These are phyloP conservation scores for Fusarium guadeloupense DNA, from an alignment of 2,329 filamentous ascomycete species.

Conservation along the genomic window DNA sequence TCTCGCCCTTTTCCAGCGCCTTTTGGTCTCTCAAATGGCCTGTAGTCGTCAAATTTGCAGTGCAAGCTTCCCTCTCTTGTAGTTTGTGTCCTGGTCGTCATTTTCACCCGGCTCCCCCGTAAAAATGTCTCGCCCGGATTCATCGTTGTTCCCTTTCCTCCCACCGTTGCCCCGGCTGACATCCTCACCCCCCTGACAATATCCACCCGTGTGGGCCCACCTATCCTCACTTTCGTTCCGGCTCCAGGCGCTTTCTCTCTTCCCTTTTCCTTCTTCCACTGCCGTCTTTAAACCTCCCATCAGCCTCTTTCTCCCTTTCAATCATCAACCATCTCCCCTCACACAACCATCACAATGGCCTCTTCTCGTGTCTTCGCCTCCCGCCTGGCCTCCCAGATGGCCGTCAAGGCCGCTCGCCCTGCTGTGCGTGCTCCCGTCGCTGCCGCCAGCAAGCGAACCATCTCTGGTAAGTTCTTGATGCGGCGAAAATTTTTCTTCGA, in stretches of 20 bases:
- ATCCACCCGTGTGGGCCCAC: slow-evolving; percentile 49
- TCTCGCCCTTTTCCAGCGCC: slow-evolving; percentile 19
- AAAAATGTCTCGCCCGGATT: slow-evolving; percentile 47
- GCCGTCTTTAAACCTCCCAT: slow-evolving; percentile 47
- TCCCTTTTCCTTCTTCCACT: slow-evolving; percentile 53
- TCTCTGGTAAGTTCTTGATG: slow-evolving; percentile 69
- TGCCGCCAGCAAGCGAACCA: slow-evolving; percentile 77
- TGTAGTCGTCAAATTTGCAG: slow-evolving; percentile 4
- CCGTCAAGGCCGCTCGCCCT: slow-evolving; percentile 81
- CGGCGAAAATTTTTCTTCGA: slow-evolving; percentile 47
- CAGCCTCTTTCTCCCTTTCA: slow-evolving; percentile 44
- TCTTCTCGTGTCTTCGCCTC: slow-evolving; percentile 80
- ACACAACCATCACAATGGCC: slow-evolving; percentile 77
- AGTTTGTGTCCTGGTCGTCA: slow-evolving; percentile 15
- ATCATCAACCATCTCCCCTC: slow-evolving; percentile 48
- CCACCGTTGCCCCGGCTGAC: slow-evolving; percentile 50
- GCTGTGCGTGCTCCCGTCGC: slow-evolving; percentile 71
- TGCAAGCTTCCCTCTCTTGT: slow-evolving; percentile 1
- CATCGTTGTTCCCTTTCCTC: slow-evolving; percentile 40
- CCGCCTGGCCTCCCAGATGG: slow-evolving; percentile 80
- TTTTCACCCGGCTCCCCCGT: slow-evolving; percentile 37
- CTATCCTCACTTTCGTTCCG: slow-evolving; percentile 50
- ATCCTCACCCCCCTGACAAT: slow-evolving; percentile 45
- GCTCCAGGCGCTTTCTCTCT: slow-evolving; percentile 52
- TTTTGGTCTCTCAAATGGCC: slow-evolving; percentile 8